Percentiles rank a stretch among this genome's conserved stretches.
phyloP scores from a whole-genome alignment of 108 stramenopile genomes.

The Craspedostauros australis region DNA sequence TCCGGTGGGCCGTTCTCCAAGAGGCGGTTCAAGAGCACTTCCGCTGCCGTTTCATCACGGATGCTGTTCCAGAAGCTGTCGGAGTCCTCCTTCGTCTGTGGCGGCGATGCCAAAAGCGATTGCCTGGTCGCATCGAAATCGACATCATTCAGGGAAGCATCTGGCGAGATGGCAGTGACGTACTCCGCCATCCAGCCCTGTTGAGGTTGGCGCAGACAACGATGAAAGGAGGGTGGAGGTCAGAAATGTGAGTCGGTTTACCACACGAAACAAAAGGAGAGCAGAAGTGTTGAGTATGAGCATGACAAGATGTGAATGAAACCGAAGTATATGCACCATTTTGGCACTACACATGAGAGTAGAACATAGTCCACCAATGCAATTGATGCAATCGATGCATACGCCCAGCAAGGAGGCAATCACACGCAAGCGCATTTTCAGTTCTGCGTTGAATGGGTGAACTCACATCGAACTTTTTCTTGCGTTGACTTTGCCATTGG shows the following conservation, averaged over 20 bases:
- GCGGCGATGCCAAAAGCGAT: slow-evolving; percentile 57
- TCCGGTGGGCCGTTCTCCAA: slow-evolving; percentile 5
- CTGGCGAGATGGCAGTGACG: slow-evolving; percentile 42
- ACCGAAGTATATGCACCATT: too few relatives aligned
- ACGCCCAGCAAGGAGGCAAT: too few relatives aligned
- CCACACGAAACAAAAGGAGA: slow-evolving; percentile 4
- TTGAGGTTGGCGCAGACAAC: not conserved
- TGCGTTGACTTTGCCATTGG: slow-evolving; percentile 46
- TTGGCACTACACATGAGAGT: too few relatives aligned
- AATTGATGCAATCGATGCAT: too few relatives aligned
- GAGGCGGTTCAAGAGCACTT: slow-evolving; percentile 48
- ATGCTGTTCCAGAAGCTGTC: slow-evolving; percentile 61
- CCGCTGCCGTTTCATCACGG: slow-evolving; percentile 55
- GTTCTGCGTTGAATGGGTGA: too few relatives aligned
- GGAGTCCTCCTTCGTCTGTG: slow-evolving; percentile 41
- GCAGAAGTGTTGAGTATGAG: too few relatives aligned
- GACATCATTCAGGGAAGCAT: slow-evolving; percentile 34
- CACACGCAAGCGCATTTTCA: too few relatives aligned
- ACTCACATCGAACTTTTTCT: slow-evolving; percentile 64
- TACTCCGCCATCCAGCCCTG: slow-evolving; percentile 66
- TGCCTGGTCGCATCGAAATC: slow-evolving; percentile 69
- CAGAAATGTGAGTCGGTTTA: too few relatives aligned
- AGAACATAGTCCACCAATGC: too few relatives aligned
- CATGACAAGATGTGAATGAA: too few relatives aligned
- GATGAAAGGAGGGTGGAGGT: not conserved